These are phyloP conservation scores for Cercospora beticola DNA, from an alignment of 2,329 filamentous ascomycete genomes.

Conservation along the genomic window DNA sequence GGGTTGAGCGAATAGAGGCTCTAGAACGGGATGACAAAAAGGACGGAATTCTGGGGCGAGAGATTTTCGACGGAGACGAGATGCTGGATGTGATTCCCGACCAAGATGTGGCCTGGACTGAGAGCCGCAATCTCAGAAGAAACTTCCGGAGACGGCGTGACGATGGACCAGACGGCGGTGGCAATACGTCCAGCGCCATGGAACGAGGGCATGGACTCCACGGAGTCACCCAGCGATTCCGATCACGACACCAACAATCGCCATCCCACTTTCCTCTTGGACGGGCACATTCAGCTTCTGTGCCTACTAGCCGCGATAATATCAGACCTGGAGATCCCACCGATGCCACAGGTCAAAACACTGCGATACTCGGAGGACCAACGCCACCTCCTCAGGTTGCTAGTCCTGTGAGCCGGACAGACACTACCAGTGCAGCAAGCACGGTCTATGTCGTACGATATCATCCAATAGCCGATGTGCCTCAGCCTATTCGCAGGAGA, in stretches of 20 bases:
- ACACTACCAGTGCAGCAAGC: constrained; percentile 62
- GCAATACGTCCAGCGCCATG: constrained; percentile 29
- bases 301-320: constrained; percentile 20
- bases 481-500: constrained; percentile 38
- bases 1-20: constrained; percentile 92
- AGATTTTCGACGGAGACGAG: constrained; percentile 91
- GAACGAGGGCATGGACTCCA: constrained; percentile 28
- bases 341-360: constrained; percentile 5
- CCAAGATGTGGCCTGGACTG: constrained; percentile 55
- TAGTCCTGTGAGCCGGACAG: constrained; percentile 60
- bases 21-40: constrained; percentile 91
- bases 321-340: not conserved
- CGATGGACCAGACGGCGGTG: constrained; percentile 29
- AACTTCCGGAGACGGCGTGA: constrained; percentile 36
- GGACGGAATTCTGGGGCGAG: constrained; percentile 84
- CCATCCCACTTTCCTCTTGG: constrained; percentile 37
- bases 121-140: constrained; percentile 41
- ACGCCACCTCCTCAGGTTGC: constrained; percentile 50
- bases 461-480: constrained; percentile 54
- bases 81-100: constrained; percentile 72
- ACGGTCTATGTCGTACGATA: constrained; percentile 65
- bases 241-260: constrained; percentile 27
- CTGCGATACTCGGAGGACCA: constrained; percentile 20
- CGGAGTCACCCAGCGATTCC: constrained; percentile 31
- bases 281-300: constrained; percentile 32